Conservation (phyloP, 2,329 filamentous ascomycete genomes). For the Ceratocystis cubensis region DNA sequence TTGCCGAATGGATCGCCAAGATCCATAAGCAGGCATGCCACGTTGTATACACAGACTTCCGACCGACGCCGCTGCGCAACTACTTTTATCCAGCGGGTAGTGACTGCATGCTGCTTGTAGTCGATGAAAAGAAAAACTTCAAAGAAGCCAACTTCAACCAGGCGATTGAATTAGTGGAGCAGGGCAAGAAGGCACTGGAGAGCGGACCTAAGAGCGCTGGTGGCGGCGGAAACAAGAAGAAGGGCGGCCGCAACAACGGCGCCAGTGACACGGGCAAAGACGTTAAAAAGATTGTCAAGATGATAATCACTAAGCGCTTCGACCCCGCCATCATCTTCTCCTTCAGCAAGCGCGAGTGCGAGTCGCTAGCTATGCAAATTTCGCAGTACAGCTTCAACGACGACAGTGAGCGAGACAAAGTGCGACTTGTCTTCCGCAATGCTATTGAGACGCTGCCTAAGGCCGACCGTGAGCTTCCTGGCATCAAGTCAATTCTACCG, state of each 20-base stretch:
- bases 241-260: slow-evolving; percentile 76
- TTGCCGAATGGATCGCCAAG: slow-evolving; percentile 98
- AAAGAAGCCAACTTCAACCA: slow-evolving; percentile 95
- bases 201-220: slow-evolving; percentile 43
- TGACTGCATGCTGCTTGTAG: slow-evolving; percentile 83
- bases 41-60: slow-evolving; percentile 97
- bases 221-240: slow-evolving; percentile 64
- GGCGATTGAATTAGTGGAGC: slow-evolving; percentile 81
- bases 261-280: slow-evolving; percentile 58
- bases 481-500: slow-evolving; percentile 82
- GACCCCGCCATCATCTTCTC: slow-evolving; percentile 99
- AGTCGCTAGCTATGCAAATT: slow-evolving; percentile 78
- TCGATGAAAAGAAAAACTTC: slow-evolving; percentile 94
- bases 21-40: slow-evolving; percentile 96
- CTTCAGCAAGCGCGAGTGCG: slow-evolving; percentile 96
- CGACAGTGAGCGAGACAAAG: slow-evolving; percentile 88
- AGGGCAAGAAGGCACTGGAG: slow-evolving; percentile 74
- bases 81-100: slow-evolving; percentile 94
- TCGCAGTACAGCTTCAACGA: slow-evolving; percentile 87
- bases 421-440: slow-evolving; percentile 83
- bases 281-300: slow-evolving; percentile 94
- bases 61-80: slow-evolving; percentile 89
- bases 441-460: slow-evolving; percentile 88
- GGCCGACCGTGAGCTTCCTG: slow-evolving; percentile 75
- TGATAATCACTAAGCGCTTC: slow-evolving; percentile 96